Evolutionary conservation across 176 grass and related monocot species (phyloP).

Genomic region (Chrysopogon serrulatus): DNA sequence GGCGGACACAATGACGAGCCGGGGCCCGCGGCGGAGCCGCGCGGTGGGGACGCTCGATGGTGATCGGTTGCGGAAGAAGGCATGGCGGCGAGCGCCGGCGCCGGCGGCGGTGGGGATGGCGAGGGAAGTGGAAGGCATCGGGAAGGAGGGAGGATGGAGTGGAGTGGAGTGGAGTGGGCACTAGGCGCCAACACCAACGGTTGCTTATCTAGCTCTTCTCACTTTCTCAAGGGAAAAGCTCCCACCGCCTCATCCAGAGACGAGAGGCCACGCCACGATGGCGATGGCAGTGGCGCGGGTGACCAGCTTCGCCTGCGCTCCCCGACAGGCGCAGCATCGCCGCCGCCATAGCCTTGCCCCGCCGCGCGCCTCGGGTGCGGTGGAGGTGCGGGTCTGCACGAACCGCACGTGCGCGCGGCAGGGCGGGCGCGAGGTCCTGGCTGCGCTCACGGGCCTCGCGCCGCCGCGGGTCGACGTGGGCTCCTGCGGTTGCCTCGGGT

Average conservation of each 20-base stretch:
- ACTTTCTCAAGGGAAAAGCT: not conserved
- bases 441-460: conserved; percentile 51
- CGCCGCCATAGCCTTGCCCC: not conserved
- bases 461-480: conserved; percentile 55
- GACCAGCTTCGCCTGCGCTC: not conserved
- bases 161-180: conserved; percentile 13
- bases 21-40: not conserved
- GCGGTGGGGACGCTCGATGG: not conserved
- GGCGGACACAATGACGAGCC: conserved; percentile 26
- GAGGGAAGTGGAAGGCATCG: conserved; percentile 35
- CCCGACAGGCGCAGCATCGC: not conserved
- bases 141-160: not conserved
- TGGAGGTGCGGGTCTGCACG: conserved; percentile 77
- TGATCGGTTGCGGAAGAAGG: not conserved
- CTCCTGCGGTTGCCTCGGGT: conserved; percentile 78
- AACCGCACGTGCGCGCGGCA: conserved; percentile 82
- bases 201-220: conserved; percentile 24
- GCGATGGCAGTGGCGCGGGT: not conserved
- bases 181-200: conserved; percentile 18
- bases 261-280: not conserved
- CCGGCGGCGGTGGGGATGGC: conserved; percentile 17
- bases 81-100: not conserved
- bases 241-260: not conserved
- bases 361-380: not conserved
- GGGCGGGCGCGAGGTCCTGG: conserved; percentile 66